These are phyloP conservation scores for Talaromyces pinophilus DNA, from an alignment of 2,329 filamentous ascomycete genomes.

Conservation along the genomic window DNA sequence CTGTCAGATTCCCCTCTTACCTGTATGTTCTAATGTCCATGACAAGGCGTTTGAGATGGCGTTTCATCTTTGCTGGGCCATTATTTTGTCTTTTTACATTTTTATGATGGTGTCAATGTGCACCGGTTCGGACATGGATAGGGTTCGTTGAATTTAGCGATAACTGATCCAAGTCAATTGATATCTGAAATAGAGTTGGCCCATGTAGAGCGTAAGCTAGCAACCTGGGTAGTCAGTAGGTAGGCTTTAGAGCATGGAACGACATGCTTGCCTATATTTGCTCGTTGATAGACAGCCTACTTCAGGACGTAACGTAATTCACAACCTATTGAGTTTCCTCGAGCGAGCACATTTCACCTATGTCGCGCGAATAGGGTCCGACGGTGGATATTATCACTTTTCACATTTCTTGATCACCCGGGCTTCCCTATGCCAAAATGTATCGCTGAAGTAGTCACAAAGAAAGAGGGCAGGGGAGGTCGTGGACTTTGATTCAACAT, in stretches of 20 bases:
- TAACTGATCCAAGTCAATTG: background rate
- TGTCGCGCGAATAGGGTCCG: no score
- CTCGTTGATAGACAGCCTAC: background rate
- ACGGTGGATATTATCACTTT: no score
- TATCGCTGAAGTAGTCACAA: no score
- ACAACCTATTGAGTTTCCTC: no score
- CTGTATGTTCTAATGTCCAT: slow-evolving; percentile 11
- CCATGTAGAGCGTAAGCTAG: background rate
- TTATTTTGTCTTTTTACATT: background rate
- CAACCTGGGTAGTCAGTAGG: background rate
- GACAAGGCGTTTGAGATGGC: slow-evolving; percentile 9
- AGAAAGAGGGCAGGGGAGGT: slow-evolving; percentile 36
- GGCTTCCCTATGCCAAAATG: no score
- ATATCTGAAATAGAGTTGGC: background rate
- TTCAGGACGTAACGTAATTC: background rate
- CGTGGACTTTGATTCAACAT: slow-evolving; percentile 39
- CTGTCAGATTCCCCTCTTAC: slow-evolving; percentile 12
- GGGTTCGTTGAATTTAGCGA: background rate
- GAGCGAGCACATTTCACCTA: no score
- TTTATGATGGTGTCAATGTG: slow-evolving; percentile 3
- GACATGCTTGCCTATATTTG: background rate
- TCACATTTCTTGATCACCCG: no score
- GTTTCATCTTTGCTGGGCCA: slow-evolving; percentile 1
- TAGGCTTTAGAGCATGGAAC: background rate
- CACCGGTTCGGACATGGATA: background rate